Evolutionary conservation across 176 grass and related monocot genomes (phyloP), one percentile per base, ranked within the genome.

Genomic region (Guadua angustifolia): DNA sequence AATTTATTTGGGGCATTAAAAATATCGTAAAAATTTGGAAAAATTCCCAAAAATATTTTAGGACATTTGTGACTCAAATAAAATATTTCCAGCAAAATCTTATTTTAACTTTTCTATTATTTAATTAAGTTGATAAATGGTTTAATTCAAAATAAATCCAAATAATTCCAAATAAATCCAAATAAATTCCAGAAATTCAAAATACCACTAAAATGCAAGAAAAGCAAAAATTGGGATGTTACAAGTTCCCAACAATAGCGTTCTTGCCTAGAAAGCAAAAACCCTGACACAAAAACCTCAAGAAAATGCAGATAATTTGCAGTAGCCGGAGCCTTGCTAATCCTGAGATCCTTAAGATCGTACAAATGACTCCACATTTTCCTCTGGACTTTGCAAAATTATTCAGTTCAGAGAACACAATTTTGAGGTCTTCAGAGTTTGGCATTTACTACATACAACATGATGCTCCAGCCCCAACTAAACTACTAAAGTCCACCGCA

Each of bases 371-470:
- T 64, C 60, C 60, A 32, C 25, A 32, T 63, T 33, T n/a, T 81
- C 81, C 26, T 68, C 15, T 36, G 70, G 59, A 5, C 18, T 0
- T 36, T 9, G 70, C 49, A 38, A 35, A 66, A 24, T 19, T 18
- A 87, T 19, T 19, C 25, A 62, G 50, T 0, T 42, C 53, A 55
- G 73, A 38, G 4, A 12, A 33, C 73, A 55, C 65, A 56, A 72
- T 44, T 60, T 51, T 65, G 22, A 5, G 36, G 65, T 83, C 33
- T 71, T 36, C 65, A 9, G 62, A 66, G 66, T 19, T 88, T 33
- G 74, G 74, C 45, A 63, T 66, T 12, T 65, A 44, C 19, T 7
- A n/a, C 5, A 66, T 7, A n/a, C 5, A 66, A 10, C 26, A 26
- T 79, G 42, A 63, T 73, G 81, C 39, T 40, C 39, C 39, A 40